Evolutionary conservation across 257 asterid genomes (phyloP), one percentile per base, ranked within the genome.

Genomic region (Salvia rosmarinus): DNA sequence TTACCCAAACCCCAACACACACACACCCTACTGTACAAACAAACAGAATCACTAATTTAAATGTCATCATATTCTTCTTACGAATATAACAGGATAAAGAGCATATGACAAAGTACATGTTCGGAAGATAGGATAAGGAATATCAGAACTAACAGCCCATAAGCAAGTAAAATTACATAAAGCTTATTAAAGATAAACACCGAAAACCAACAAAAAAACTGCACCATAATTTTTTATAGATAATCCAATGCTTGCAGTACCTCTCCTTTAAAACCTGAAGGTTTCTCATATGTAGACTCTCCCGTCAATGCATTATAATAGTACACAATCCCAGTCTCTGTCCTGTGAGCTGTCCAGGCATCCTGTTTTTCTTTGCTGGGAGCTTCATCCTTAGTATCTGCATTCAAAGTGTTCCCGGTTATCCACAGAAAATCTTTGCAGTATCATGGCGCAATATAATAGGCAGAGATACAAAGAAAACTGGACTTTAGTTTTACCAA

Each of bases 231-330:
- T 37, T 58, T 66, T 66, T 62, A 58, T 61, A 63, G 76, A 54
- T 68, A 68, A 60, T 12, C 28, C 54, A 64, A 55, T 59, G 51
- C 64, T 65, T 39, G 76, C 54, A 68, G 68, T 87, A 94, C 98
- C 97, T 94, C 98, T 77, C 90, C 95, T 71, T 74, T 87, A 82
- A 94, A 91, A 46, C 82, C 86, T 58, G 83, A 62, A 61, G 99
- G 99, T 77, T 82, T 91, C 83, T 85, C 93, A 78, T 94, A 94
- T n/a, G 99, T 94, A 54, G 99, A 94, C 81, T 86, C 89, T 81
- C 96, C 86, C 0, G 98, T 85, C 83, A 88, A 70, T 40, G 99
- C 84, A 81, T 91, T 91, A 82, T 94, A 94, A 74, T 94, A 91
- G 87, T 94, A 94, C 20, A 86, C 76, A 63, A 81, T 79, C 81